These are phyloP conservation scores for Xylariaceae sp. DNA, from an alignment of 2,329 filamentous ascomycete species.

Conservation along the genomic window DNA sequence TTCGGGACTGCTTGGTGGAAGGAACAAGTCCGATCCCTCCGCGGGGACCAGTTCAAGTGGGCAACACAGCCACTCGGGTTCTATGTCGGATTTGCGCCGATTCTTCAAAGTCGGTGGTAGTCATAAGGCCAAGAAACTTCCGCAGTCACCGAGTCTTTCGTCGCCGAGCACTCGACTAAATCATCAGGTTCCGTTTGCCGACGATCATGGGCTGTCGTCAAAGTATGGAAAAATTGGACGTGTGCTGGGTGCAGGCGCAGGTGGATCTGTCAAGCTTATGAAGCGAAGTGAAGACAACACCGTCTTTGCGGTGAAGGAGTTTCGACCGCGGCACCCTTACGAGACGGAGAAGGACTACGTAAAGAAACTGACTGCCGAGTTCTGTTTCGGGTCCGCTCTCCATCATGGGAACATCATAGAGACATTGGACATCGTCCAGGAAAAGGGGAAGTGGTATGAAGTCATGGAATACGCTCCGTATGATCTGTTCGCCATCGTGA, in stretches of 20 bases:
- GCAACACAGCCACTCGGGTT: conserved; percentile 59
- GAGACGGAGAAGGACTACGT: conserved; percentile 94
- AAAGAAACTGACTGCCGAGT: conserved; percentile 97
- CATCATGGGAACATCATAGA: conserved; percentile 99
- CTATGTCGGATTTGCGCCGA: conserved; percentile 93
- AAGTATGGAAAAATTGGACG: conserved; percentile 96
- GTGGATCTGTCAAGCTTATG: conserved; percentile 89
- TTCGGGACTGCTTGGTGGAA: conserved; percentile 38
- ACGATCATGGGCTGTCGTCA: conserved; percentile 83
- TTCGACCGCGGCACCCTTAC: conserved; percentile 84
- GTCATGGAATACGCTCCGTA: conserved; percentile 98
- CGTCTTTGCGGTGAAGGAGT: conserved; percentile 97
- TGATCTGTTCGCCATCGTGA: conserved; percentile 95
- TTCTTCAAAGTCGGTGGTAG: conserved; percentile 81
- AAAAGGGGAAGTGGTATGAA: conserved; percentile 92
- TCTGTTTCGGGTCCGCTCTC: conserved; percentile 93
- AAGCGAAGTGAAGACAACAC: conserved; percentile 87
- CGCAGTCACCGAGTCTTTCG: conserved; percentile 56
- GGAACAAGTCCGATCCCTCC: conserved; percentile 40
- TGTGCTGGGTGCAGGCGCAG: conserved; percentile 87
- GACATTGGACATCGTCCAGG: conserved; percentile 91
- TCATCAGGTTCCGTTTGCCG: conserved; percentile 78
- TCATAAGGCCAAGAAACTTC: conserved; percentile 60
- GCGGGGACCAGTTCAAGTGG: conserved; percentile 44
- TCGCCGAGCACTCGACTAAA: conserved; percentile 42